phyloP scores from a whole-genome alignment of 2,329 filamentous ascomycete species.

The Lachnellula arida region DNA sequence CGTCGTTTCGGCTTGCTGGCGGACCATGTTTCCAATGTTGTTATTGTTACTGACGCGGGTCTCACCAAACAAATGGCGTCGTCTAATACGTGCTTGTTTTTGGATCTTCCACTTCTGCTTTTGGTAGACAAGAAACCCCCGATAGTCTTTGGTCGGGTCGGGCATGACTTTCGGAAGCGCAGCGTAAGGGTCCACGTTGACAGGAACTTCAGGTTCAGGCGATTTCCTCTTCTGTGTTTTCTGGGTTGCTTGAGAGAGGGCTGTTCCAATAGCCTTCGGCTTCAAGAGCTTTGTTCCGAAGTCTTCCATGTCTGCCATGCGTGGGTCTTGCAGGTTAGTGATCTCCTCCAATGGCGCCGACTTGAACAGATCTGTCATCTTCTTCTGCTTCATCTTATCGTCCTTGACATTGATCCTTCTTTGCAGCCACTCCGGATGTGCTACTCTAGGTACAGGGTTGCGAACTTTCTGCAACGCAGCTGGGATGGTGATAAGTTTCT shows the following conservation, averaged over 20 bases:
- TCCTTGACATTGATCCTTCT: constrained; percentile 91
- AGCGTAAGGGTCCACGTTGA: constrained; percentile 72
- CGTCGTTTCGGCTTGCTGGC: constrained; percentile 84
- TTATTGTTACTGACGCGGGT: constrained; percentile 61
- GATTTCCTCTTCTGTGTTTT: constrained; percentile 67
- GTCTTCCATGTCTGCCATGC: constrained; percentile 71
- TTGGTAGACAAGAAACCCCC: constrained; percentile 84
- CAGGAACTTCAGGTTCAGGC: constrained; percentile 56
- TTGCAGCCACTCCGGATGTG: constrained; percentile 96
- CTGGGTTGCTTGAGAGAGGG: constrained; percentile 46
- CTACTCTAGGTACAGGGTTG: constrained; percentile 89
- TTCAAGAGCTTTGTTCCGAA: constrained; percentile 66
- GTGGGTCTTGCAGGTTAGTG: constrained; percentile 55
- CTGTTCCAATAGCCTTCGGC: constrained; percentile 52
- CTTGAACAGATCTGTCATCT: constrained; percentile 88
- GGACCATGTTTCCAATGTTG: constrained; percentile 68
- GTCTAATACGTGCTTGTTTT: constrained; percentile 77
- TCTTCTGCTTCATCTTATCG: constrained; percentile 97
- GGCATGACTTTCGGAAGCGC: constrained; percentile 81
- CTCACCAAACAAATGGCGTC: constrained; percentile 91
- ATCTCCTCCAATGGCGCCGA: constrained; percentile 71
- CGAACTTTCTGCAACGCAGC: constrained; percentile 91
- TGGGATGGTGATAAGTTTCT: constrained; percentile 98
- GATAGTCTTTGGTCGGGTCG: constrained; percentile 77
- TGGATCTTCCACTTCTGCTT: constrained; percentile 99